Evolutionary conservation across 2,329 filamentous ascomycete genomes (phyloP).

Genomic region (Dactylella cylindrospora): DNA sequence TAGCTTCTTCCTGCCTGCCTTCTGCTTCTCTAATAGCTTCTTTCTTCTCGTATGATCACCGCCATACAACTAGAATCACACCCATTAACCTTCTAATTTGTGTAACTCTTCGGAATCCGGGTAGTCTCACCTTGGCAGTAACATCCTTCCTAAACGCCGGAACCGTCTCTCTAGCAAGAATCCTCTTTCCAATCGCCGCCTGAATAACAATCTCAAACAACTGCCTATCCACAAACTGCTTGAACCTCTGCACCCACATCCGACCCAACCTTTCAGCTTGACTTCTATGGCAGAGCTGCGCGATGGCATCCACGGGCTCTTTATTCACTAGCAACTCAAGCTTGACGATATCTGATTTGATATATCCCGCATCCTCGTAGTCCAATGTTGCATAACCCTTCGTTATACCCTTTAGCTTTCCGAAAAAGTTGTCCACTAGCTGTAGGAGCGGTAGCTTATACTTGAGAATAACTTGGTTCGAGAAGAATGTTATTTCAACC

Average conservation of each 20-base stretch:
- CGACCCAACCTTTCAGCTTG: slow-evolving; percentile 79
- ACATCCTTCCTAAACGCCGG: slow-evolving; percentile 98
- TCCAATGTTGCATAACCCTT: slow-evolving; percentile 96
- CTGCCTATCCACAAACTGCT: slow-evolving; percentile 91
- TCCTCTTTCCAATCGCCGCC: slow-evolving; percentile 75
- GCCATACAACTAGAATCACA: slow-evolving; percentile 65
- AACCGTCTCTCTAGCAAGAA: slow-evolving; percentile 89
- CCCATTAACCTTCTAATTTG: slow-evolving; percentile 58
- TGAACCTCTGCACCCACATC: slow-evolving; percentile 92
- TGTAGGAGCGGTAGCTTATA: slow-evolving; percentile 87
- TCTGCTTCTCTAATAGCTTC: slow-evolving; percentile 94
- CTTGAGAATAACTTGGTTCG: slow-evolving; percentile 89
- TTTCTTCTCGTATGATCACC: slow-evolving; percentile 77
- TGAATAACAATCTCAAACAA: slow-evolving; percentile 98
- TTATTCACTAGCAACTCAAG: slow-evolving; percentile 93
- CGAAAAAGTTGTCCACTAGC: slow-evolving; percentile 94
- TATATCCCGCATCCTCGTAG: slow-evolving; percentile 93
- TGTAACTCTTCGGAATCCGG: not conserved
- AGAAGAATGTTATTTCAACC: slow-evolving; percentile 85
- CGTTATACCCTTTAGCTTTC: slow-evolving; percentile 87
- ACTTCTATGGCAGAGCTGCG: slow-evolving; percentile 80
- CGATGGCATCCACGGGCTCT: slow-evolving; percentile 86
- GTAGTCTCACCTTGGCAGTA: slow-evolving; percentile 57
- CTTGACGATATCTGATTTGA: slow-evolving; percentile 76
- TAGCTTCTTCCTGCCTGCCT: slow-evolving; percentile 87